Conservation (phyloP, 2,329 filamentous ascomycete species). For the Scedosporium minutisporum region DNA sequence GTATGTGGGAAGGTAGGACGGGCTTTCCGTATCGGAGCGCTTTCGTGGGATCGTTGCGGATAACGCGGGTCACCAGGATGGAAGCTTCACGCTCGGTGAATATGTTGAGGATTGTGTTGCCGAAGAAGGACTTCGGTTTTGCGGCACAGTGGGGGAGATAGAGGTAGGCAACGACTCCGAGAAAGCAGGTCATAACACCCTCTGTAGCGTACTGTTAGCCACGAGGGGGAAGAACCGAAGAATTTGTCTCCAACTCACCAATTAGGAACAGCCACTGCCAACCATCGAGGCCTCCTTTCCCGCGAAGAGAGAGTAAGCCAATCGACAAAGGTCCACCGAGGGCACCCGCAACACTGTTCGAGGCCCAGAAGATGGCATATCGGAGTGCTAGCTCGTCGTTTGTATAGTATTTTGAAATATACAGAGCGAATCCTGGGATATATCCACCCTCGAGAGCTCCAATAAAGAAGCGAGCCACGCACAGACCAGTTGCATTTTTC, state of each 20-base stretch:
- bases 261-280: conserved; percentile 23
- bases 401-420: conserved; percentile 20
- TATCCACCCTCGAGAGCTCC: conserved; percentile 22
- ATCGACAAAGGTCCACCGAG: conserved; percentile 17
- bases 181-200: conserved; percentile 16
- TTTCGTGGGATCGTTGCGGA: conserved; percentile 20
- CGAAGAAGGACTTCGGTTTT: conserved; percentile 16
- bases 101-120: conserved; percentile 12
- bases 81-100: conserved; percentile 17
- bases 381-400: conserved; percentile 19
- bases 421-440: conserved; percentile 20
- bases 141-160: conserved; percentile 19
- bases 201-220: conserved; percentile 10
- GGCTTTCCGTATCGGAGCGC: conserved; percentile 15
- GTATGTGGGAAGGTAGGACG: conserved; percentile 14
- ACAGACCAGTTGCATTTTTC: conserved; percentile 15
- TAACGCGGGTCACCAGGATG: conserved; percentile 18
- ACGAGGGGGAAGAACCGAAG: conserved; percentile 5
- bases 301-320: conserved; percentile 17
- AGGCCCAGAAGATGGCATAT: conserved; percentile 21
- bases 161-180: conserved; percentile 16
- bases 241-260: conserved; percentile 11
- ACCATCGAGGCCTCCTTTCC: conserved; percentile 14
- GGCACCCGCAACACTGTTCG: conserved; percentile 18
- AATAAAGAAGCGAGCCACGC: conserved; percentile 18